Base-by-base conservation (phyloP, 2,329 filamentous ascomycete species). In the Alternaria triticina region DNA sequence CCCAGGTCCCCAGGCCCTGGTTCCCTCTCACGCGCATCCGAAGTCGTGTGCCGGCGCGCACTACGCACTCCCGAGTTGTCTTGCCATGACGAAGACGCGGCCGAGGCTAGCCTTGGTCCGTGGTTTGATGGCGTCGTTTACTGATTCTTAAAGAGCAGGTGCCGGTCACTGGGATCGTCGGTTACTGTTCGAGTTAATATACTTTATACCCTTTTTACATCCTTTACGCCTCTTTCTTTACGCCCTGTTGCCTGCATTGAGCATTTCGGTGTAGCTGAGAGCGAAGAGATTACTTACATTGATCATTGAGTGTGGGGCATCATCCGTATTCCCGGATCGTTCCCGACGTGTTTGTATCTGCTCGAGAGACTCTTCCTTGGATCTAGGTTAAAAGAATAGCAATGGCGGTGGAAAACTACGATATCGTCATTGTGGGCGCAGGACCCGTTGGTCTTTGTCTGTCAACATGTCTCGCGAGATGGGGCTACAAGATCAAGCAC, bases 401-500 rank as follows among this genome's bases (percentile, higher is more conserved):
- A 30, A 73, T 72, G 67, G 66, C 63, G 15, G 64, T 72, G 52
- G 83, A 86, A 61, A 85, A 82, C 57, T 90, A 89, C 80, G 89
- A 91, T 74, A 86, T 87, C 54, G 93, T 97, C 71, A 94, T 97
- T 70, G 86, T 97, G 59, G 94, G 94, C 68, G 94, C 94, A 59
- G 94, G 94, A 15, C 94, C 94, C 5, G 93, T 94, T 44, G 94
- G 94, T 59, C 87, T 97, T 61, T 90, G 96, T 82, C 86, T 97
- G 23, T 96, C 93, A 9, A 94, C 94, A 28, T 95, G 92, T 77
- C 87, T 97, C 65, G 92, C 93, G 64, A 87, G 94, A 83, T 97
- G 94, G 93, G 94, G 94, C 20, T 97, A 97, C 85, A 93, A 89
- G 79, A 93, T 97, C 80, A 97, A 95, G 84, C 93, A 97, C 82